Evolutionary conservation across 805 yeast species (phyloP).

Genomic region (Candida nemodendra): DNA sequence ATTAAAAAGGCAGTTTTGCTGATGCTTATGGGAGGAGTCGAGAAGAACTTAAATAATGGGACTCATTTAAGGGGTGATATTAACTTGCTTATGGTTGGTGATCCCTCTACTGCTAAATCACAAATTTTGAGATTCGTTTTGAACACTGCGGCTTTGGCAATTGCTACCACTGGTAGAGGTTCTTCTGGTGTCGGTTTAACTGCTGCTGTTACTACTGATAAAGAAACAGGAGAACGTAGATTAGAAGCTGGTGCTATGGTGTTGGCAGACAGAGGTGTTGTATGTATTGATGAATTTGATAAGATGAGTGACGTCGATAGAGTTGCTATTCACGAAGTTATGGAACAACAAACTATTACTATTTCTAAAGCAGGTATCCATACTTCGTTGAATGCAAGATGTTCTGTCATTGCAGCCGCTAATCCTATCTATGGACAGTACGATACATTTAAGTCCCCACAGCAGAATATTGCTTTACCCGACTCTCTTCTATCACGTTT

Average conservation of each 20-base stretch:
- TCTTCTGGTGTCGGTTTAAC: constrained; percentile 99
- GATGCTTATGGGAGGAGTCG: constrained; percentile 91
- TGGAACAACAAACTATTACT: constrained; percentile 99
- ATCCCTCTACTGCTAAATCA: constrained; percentile 97
- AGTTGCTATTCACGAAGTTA: constrained; percentile 98
- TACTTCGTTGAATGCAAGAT: constrained; percentile 92
- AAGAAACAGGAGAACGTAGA: constrained; percentile 94
- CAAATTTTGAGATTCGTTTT: constrained; percentile 92
- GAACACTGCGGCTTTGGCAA: constrained; percentile 92
- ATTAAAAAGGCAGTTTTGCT: constrained; percentile 88
- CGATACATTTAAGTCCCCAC: constrained; percentile 94
- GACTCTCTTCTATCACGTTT: constrained; percentile 96
- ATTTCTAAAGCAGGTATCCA: constrained; percentile 98
- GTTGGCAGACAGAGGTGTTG: constrained; percentile 93
- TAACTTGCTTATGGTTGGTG: constrained; percentile 95
- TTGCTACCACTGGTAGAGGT: constrained; percentile 98
- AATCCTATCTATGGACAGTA: constrained; percentile 97
- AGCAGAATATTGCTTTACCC: constrained; percentile 93
- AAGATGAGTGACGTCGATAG: constrained; percentile 96
- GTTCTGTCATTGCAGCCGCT: constrained; percentile 97
- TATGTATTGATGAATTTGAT: constrained; percentile 98
- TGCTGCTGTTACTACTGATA: constrained; percentile 95
- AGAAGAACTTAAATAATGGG: constrained; percentile 90
- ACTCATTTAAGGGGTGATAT: constrained; percentile 98
- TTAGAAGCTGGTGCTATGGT: constrained; percentile 99